Conservation (phyloP, 371 early-diverging fungal species). For the Circinella minor region DNA sequence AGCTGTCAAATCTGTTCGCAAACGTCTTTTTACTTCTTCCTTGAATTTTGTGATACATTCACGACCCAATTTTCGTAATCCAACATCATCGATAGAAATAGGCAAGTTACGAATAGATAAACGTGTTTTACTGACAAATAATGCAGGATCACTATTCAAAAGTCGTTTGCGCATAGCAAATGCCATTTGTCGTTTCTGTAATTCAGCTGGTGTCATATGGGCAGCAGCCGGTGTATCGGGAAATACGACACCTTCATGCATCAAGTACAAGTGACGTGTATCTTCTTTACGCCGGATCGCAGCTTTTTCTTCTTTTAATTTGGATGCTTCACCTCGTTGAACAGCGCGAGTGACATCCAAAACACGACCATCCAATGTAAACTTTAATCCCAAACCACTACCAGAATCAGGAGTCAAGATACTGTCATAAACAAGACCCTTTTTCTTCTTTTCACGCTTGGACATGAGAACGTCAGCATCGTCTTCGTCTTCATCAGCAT, state of each 20-base stretch:
- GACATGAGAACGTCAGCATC: slow-evolving; percentile 40
- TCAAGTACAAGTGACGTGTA: slow-evolving; percentile 79
- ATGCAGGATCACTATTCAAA: slow-evolving; percentile 82
- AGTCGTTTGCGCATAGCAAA: slow-evolving; percentile 80
- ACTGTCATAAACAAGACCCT: slow-evolving; percentile 62
- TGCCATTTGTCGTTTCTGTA: slow-evolving; percentile 78
- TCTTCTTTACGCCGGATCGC: slow-evolving; percentile 76
- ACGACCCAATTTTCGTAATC: slow-evolving; percentile 68
- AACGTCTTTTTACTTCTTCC: slow-evolving; percentile 73
- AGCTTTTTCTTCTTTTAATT: slow-evolving; percentile 67
- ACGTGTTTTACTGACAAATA: slow-evolving; percentile 88
- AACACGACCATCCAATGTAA: slow-evolving; percentile 83
- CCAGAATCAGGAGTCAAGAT: slow-evolving; percentile 74
- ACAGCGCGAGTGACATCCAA: slow-evolving; percentile 85
- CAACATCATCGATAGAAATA: slow-evolving; percentile 71
- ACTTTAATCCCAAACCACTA: slow-evolving; percentile 58
- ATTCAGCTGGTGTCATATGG: slow-evolving; percentile 70
- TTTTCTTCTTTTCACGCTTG: slow-evolving; percentile 56
- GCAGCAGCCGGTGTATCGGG: slow-evolving; percentile 84
- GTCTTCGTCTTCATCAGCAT: slow-evolving; percentile 40
- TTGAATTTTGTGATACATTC: slow-evolving; percentile 78
- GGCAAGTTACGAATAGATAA: slow-evolving; percentile 88
- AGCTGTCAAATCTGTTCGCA: slow-evolving; percentile 69
- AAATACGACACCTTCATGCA: slow-evolving; percentile 83
- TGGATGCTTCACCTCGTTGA: slow-evolving; percentile 68